Evolutionary conservation across 2,329 filamentous ascomycete species (phyloP).

Genomic region (Penicillium occitanis): DNA sequence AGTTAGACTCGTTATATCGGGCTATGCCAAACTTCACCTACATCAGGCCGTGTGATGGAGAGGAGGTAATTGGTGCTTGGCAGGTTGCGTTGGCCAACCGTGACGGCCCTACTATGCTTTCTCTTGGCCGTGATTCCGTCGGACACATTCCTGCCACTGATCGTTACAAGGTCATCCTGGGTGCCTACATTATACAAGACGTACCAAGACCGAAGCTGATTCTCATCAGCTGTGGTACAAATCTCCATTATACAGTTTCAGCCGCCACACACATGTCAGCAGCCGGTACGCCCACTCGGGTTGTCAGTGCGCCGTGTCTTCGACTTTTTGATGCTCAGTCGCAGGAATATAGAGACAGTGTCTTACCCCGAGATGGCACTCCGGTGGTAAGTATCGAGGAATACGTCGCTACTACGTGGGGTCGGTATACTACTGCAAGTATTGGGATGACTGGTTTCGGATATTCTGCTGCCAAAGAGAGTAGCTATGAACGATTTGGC

Average conservation of each 20-base stretch:
- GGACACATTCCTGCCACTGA: not conserved
- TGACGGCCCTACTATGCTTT: constrained; percentile 50
- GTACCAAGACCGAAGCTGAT: constrained; percentile 76
- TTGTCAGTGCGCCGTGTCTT: constrained; percentile 86
- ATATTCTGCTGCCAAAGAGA: not conserved
- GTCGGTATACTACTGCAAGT: constrained; percentile 26
- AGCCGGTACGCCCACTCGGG: constrained; percentile 74
- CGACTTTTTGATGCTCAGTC: constrained; percentile 85
- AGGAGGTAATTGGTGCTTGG: constrained; percentile 59
- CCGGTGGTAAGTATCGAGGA: constrained; percentile 81
- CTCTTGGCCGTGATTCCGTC: constrained; percentile 27
- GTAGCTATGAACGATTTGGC: not conserved
- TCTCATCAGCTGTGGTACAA: constrained; percentile 83
- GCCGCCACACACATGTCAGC: constrained; percentile 80
- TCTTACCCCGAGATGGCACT: constrained; percentile 78
- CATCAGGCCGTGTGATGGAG: constrained; percentile 58
- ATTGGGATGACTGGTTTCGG: constrained; percentile 27
- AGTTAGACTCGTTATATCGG: constrained; percentile 55
- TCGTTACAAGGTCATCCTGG: not conserved
- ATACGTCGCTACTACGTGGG: constrained; percentile 23
- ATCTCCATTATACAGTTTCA: constrained; percentile 83
- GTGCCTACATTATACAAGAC: constrained; percentile 63
- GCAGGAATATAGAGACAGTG: constrained; percentile 84
- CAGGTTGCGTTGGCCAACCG: constrained; percentile 47
- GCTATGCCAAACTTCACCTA: constrained; percentile 62